phyloP scores from a whole-genome alignment of 208 protist genomes.

The Wallacemonas sp. region DNA sequence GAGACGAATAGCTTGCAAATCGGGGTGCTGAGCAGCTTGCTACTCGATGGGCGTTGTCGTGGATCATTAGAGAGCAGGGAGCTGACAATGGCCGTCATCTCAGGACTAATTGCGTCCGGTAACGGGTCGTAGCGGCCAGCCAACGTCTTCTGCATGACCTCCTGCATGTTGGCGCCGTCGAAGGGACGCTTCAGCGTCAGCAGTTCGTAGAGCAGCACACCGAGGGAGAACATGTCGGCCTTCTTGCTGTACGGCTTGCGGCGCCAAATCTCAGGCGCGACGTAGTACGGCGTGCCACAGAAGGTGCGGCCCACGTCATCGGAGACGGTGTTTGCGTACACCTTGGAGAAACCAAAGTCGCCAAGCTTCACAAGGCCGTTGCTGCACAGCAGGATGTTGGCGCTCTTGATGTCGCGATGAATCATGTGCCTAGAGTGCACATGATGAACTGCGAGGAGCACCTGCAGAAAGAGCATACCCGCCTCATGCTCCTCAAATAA shows the following conservation, averaged over 20 bases:
- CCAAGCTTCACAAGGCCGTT: constrained; percentile 73
- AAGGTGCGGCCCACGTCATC: constrained; percentile 71
- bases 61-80: constrained; percentile 64
- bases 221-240: constrained; percentile 92
- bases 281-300: constrained; percentile 91
- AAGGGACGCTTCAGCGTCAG: constrained; percentile 83
- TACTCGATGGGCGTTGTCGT: constrained; percentile 53
- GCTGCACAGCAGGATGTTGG: constrained; percentile 54
- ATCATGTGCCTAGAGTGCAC: constrained; percentile 74
- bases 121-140: constrained; percentile 54
- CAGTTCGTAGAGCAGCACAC: constrained; percentile 87
- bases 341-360: constrained; percentile 86
- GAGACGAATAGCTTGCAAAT: constrained; percentile 82
- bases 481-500: constrained; percentile 73
- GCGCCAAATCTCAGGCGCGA: constrained; percentile 92
- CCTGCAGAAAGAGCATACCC: constrained; percentile 68
- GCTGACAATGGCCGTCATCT: constrained; percentile 60
- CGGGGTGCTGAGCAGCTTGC: constrained; percentile 61
- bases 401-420: constrained; percentile 69
- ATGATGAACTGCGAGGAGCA: constrained; percentile 78
- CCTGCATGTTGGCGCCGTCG: constrained; percentile 67
- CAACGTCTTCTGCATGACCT: constrained; percentile 78
- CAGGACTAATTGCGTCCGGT: constrained; percentile 44
- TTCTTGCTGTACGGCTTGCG: constrained; percentile 93
- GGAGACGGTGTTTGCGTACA: constrained; percentile 47